Evolutionary conservation across 345 rosid genomes (phyloP).

Genomic region (Salix dunnii): DNA sequence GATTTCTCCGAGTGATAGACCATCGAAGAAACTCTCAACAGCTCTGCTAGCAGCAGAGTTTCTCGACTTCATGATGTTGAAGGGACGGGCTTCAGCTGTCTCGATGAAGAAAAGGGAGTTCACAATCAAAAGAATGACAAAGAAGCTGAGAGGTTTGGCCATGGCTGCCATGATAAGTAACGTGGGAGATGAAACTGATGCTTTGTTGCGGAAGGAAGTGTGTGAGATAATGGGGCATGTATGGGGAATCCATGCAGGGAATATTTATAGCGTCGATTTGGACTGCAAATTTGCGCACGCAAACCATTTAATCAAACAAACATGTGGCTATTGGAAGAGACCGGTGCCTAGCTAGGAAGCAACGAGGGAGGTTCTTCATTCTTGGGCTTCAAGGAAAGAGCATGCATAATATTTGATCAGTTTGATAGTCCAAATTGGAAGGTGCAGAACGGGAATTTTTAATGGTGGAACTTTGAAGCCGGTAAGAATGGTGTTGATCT

Average conservation of each 20-base stretch:
- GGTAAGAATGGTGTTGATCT: background rate
- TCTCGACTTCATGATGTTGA: constrained; percentile 19
- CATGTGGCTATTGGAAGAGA: background rate
- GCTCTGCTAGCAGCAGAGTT: constrained; percentile 11
- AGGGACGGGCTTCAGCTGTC: constrained; percentile 37
- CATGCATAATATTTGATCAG: background rate
- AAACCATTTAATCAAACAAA: constrained; percentile 1
- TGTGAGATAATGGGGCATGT: background rate
- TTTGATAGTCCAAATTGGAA: constrained; percentile 35
- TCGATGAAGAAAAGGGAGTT: constrained; percentile 21
- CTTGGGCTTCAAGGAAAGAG: background rate
- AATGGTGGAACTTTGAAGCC: background rate
- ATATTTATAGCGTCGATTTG: background rate
- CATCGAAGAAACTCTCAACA: constrained; percentile 34
- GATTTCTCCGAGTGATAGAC: constrained; percentile 40
- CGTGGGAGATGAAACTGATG: background rate
- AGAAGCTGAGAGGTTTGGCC: constrained; percentile 16
- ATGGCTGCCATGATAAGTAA: constrained; percentile 22
- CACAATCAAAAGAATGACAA: constrained; percentile 22
- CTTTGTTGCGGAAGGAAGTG: background rate
- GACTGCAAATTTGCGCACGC: constrained; percentile 3
- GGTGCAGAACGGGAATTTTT: background rate
- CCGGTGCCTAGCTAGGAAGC: background rate
- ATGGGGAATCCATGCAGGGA: background rate
- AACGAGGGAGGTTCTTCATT: constrained; percentile 19